phyloP scores from a whole-genome alignment of 768 basidiomycete genomes.

The Lactifluus volemus region DNA sequence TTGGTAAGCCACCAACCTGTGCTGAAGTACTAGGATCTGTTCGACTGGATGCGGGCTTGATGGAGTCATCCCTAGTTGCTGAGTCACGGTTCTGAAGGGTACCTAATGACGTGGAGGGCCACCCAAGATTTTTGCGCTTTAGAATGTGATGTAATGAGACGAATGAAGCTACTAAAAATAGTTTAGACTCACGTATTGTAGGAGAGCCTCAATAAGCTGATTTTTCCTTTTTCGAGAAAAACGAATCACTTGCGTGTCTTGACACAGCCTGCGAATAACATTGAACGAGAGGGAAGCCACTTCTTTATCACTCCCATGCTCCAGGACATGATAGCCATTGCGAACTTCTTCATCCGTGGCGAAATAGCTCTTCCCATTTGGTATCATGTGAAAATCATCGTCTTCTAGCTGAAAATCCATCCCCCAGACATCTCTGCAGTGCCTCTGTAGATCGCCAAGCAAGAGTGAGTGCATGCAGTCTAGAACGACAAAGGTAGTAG shows the following conservation, averaged over 20 bases:
- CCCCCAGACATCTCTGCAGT: conserved; percentile 17
- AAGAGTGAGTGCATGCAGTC: conserved; percentile 28
- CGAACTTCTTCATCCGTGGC: background rate
- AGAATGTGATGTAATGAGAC: background rate
- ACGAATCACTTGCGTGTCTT: background rate
- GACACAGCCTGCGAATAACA: background rate
- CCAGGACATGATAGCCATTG: background rate
- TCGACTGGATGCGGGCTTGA: background rate
- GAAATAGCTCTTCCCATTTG: background rate
- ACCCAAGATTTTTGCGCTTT: background rate
- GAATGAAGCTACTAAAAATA: background rate
- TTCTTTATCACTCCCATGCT: background rate
- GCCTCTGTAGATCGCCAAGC: conserved; percentile 14
- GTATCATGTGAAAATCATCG: background rate
- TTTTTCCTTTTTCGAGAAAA: background rate
- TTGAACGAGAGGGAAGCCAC: background rate
- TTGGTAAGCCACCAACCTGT: background rate
- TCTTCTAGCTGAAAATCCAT: conserved; percentile 1
- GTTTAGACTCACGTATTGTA: background rate
- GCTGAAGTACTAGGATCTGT: background rate
- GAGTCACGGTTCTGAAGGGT: no score
- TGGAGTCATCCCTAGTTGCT: background rate
- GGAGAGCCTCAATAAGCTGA: background rate
- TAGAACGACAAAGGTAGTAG: conserved; percentile 20
- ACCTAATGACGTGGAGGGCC: no score